Base-by-base conservation (phyloP, 2,329 filamentous ascomycete species). In the Cryphonectria parasitica region DNA sequence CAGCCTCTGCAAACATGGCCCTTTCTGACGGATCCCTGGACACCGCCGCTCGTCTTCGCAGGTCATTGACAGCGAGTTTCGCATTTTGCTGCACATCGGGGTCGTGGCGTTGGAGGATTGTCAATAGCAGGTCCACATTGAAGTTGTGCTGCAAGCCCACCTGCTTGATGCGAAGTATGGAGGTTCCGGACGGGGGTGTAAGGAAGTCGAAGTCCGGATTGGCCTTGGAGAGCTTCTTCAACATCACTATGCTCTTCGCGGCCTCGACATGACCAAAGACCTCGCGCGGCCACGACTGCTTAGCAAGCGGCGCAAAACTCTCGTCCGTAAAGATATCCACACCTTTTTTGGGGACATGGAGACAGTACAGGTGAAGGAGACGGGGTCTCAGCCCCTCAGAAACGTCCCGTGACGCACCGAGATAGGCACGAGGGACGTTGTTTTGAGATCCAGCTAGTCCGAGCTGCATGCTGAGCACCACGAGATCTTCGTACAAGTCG, bases 41-140 rank as follows among this genome's bases (percentile, higher is more conserved):
- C 4, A 39, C n/a, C 7, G 58, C 56, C 17, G 65, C 65, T n/a
- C 64, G 67, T 60, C 64, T 70, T 2, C 69, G 69, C 2, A 70
- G 49, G 17, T 49, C 63, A 28, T 70, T 60, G 31, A 68, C 13
- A 3, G 49, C n/a, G 0, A 64, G 56, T 25, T 39, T 60, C 11
- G 69, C 49, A n/a, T 13, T 31, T 19, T 25, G 28, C 17, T 67
- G 60, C 5, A 64, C 69, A 10, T 28, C 39, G 5, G 41, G 28
- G 6, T 70, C 25, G 17, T 56, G 22, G 3, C 39, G 65, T 17
- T 64, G 65, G 3, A 70, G 69, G 1, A 68, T 5, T 19, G 69
- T 70, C 49, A 70, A 28, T 15, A 64, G 63, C 22, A 70, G 39
- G 4, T 70, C 65, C 19, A 70, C 69, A 19, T 70, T 70, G 65